Evolutionary conservation across 768 basidiomycete species (phyloP), one percentile per base, ranked within the genome.

Genomic region (Suillus spraguei): DNA sequence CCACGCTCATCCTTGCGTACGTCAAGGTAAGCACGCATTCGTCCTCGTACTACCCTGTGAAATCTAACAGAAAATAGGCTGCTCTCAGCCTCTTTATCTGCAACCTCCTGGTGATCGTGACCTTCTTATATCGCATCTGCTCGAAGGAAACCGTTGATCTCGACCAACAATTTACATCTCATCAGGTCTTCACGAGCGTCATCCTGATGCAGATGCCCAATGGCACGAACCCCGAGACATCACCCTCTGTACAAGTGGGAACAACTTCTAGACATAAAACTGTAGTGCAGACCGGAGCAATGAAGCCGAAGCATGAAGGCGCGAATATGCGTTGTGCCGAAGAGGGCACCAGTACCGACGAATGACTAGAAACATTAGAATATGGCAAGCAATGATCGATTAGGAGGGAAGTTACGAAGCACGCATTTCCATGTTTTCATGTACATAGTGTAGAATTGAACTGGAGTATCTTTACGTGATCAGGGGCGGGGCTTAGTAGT

Each of bases 81-180:
- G 53, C 60, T 16, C 52, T 61, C 16, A 54, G 20, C 22, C 38
- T 61, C 11, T 22, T 61, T 8, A 56, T 61, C 33, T 61, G 60
- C 50, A 61, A 61, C 17, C n/a, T 61, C 14, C 28, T 61, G 60
- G 60, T 61, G 17, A 55, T 61, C 35, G 60, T 61, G 13, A 61
- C 52, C n/a, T 38, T 35, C 20, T 20, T 47, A 11, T 61, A 61
- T 11, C 47, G 60, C 32, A n/a, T 56, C 8, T 28, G 11, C 32
- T 50, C 52, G 14, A 28, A 36, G 24, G 52, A 56, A 38, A 36
- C n/a, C 4, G 17, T 56, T 7, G 60, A 61, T 36, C n/a, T 32
- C 8, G 60, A 39, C n/a, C 52, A 61, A 28, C 32, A 41, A 28
- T 60, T 60, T 3, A 11, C 50, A 52, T 32, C 50, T 9, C 17